Evolutionary conservation across 768 basidiomycete species (phyloP).

Genomic region (Trametes cinnabarina): DNA sequence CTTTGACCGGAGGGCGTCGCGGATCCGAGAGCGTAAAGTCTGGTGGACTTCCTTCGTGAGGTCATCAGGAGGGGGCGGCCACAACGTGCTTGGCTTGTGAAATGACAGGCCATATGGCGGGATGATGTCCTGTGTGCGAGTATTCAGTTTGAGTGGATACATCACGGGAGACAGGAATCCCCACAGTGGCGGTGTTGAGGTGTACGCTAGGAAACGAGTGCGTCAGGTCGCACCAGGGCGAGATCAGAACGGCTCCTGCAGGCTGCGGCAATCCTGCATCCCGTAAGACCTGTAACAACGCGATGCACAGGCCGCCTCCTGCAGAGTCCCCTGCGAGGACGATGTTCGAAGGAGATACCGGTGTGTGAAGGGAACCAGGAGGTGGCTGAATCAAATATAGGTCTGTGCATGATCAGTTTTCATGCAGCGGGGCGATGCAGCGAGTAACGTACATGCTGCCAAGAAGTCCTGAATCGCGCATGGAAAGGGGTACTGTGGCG

Average conservation of each 20-base stretch:
- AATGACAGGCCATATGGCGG: constrained; percentile 73
- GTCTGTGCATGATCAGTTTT: constrained; percentile 48
- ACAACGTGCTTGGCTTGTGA: constrained; percentile 74
- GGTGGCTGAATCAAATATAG: constrained; percentile 90
- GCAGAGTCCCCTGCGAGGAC: constrained; percentile 91
- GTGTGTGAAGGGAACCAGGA: constrained; percentile 66
- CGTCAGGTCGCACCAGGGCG: constrained; percentile 92
- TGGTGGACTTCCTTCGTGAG: constrained; percentile 56
- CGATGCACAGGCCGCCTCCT: constrained; percentile 83
- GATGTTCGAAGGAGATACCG: constrained; percentile 80
- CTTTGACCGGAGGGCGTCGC: constrained; percentile 45
- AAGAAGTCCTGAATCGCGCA: constrained; percentile 87
- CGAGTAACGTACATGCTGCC: constrained; percentile 66
- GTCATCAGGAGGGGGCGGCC: constrained; percentile 74
- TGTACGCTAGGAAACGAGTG: constrained; percentile 92
- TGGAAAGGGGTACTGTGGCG: constrained; percentile 97
- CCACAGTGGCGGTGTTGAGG: constrained; percentile 78
- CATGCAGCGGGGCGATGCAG: background rate
- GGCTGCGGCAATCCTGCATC: constrained; percentile 80
- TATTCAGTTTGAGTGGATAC: too few species aligned
- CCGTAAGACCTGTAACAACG: constrained; percentile 83
- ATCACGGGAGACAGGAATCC: constrained; percentile 15
- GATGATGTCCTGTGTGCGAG: constrained; percentile 77
- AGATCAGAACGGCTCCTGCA: constrained; percentile 85
- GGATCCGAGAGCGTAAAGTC: constrained; percentile 57